Conservation (phyloP, 1,284 basidiomycete species). For the Cutaneotrichosporon sp. region DNA sequence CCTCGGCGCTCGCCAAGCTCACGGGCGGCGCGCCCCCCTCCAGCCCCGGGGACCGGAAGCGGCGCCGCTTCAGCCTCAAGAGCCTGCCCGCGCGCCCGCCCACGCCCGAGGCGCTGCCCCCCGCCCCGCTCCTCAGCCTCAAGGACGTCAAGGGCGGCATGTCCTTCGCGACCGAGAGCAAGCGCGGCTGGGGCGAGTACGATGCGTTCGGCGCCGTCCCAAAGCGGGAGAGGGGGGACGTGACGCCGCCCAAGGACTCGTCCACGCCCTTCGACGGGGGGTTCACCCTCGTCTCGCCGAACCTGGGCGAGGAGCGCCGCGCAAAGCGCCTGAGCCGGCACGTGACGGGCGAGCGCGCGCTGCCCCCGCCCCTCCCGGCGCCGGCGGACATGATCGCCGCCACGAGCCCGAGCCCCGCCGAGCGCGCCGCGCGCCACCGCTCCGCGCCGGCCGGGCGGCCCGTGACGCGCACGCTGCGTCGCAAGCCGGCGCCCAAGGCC, state of each 20-base stretch:
- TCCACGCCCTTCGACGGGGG: not conserved
- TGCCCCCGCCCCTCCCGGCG: not conserved
- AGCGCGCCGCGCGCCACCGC: not conserved
- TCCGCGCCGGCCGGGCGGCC: not conserved
- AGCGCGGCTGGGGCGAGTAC: conserved; percentile 1
- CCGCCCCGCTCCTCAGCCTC: not conserved
- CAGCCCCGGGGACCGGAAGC: not conserved
- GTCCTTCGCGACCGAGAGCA: not conserved
- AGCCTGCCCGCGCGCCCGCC: not conserved
- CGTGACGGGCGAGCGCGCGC: not conserved
- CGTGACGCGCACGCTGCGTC: not conserved
- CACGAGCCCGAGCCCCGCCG: not conserved
- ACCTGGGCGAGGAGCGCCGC: not conserved
- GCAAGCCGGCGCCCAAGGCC: conserved; percentile 5
- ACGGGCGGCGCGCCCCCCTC: not conserved
- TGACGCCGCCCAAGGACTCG: not conserved
- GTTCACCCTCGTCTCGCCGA: not conserved
- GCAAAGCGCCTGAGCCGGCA: not conserved
- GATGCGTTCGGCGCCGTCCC: not conserved
- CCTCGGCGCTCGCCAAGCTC: conserved; percentile 1
- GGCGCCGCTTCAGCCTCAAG: not conserved
- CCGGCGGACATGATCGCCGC: not conserved
- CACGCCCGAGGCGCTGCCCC: not conserved
- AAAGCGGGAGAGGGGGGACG: not conserved
- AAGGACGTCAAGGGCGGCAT: conserved; percentile 7